A percentile compares a stretch with the other conserved stretches of the same genome.
These are phyloP conservation scores for Leishmania guyanensis DNA, from an alignment of 208 protist genomes.

Conservation along the genomic window DNA sequence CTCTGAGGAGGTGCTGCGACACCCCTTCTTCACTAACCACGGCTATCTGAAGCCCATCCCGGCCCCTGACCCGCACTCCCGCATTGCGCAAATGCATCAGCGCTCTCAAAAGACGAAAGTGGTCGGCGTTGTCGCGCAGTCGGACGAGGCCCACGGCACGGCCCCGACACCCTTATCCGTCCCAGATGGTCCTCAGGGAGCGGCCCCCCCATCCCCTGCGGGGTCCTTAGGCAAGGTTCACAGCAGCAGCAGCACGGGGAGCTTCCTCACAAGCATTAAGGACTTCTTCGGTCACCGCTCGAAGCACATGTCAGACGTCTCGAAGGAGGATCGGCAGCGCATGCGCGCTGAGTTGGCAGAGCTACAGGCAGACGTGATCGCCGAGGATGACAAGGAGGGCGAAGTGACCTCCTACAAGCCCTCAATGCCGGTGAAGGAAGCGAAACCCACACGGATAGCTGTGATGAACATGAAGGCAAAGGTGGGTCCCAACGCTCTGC, in stretches of 20 bases:
- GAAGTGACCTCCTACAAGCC: slow-evolving; percentile 70
- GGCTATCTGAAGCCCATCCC: slow-evolving; percentile 41
- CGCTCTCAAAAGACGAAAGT: slow-evolving; percentile 17
- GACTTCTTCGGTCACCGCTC: slow-evolving; percentile 32
- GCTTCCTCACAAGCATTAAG: slow-evolving; percentile 32
- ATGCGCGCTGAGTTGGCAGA: slow-evolving; percentile 61
- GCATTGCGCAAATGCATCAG: slow-evolving; percentile 34
- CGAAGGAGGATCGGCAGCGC: slow-evolving; percentile 48
- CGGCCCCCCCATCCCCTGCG: background rate
- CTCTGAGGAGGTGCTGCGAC: slow-evolving; percentile 63
- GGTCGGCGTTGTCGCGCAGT: background rate
- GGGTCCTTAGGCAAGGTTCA: slow-evolving; percentile 5
- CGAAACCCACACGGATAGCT: slow-evolving; percentile 40
- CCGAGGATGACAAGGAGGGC: slow-evolving; percentile 66
- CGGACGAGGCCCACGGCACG: slow-evolving; percentile 5
- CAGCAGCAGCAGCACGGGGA: slow-evolving; percentile 24
- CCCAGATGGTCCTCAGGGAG: background rate
- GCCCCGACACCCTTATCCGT: background rate
- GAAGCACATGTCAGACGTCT: slow-evolving; percentile 29
- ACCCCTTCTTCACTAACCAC: slow-evolving; percentile 83
- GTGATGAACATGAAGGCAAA: slow-evolving; percentile 83
- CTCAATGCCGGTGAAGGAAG: slow-evolving; percentile 42
- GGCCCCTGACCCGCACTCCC: slow-evolving; percentile 31
- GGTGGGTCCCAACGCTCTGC: slow-evolving; percentile 66
- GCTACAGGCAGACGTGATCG: slow-evolving; percentile 61